Evolutionary conservation across 1,139 yeast genomes (phyloP).

Genomic region (Hyphopichia burtonii): DNA sequence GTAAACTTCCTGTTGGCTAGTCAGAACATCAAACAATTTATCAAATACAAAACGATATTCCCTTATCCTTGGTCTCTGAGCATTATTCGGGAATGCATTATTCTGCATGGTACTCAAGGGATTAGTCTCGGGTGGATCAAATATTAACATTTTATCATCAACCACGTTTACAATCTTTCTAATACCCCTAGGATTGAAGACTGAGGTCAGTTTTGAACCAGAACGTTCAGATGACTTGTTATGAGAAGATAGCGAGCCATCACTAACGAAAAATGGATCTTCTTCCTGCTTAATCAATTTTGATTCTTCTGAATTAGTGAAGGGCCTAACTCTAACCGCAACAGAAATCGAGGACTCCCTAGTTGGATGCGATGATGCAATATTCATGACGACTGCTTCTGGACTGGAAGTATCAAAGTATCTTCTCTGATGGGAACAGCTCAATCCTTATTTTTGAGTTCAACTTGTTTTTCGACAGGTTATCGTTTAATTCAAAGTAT

Average conservation of each 20-base stretch:
- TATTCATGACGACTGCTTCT: neutral
- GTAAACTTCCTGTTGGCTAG: slow-evolving; percentile 69
- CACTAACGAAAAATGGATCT: slow-evolving; percentile 51
- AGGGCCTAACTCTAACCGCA: slow-evolving; percentile 83
- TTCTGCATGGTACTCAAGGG: slow-evolving; percentile 63
- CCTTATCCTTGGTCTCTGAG: slow-evolving; percentile 49
- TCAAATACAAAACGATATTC: slow-evolving; percentile 87
- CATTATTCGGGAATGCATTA: slow-evolving; percentile 49
- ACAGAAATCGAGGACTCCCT: slow-evolving; percentile 72
- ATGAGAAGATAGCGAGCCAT: slow-evolving; percentile 46
- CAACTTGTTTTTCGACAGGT: neutral
- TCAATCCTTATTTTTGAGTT: neutral
- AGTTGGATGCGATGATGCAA: slow-evolving; percentile 3
- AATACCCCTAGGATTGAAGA: slow-evolving; percentile 47
- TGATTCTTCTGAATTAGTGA: slow-evolving; percentile 56
- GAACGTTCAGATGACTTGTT: slow-evolving; percentile 5
- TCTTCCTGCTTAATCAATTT: slow-evolving; percentile 39
- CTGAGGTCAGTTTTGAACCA: slow-evolving; percentile 13
- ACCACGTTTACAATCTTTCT: slow-evolving; percentile 78
- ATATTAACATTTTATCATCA: slow-evolving; percentile 84
- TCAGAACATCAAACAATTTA: slow-evolving; percentile 62
- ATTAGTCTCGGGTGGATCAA: slow-evolving; percentile 82
- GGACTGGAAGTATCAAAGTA: neutral
- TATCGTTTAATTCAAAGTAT: neutral
- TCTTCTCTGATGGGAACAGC: too few relatives aligned